Conservation (phyloP, 495 filamentous ascomycete genomes). For the Hypoxylon fuscum region DNA sequence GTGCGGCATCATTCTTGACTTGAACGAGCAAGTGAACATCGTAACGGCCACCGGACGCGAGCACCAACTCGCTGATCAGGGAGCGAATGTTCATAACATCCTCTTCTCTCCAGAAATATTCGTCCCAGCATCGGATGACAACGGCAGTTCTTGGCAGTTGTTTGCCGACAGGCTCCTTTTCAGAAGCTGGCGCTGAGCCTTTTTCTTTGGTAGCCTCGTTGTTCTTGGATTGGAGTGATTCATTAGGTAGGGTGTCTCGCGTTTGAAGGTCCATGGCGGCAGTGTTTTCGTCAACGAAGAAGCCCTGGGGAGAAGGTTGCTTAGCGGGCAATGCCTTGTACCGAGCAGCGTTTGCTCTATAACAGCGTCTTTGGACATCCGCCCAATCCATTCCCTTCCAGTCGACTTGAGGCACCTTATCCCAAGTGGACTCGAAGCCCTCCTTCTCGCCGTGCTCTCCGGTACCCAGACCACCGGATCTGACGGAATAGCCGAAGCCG, state of each 20-base stretch:
- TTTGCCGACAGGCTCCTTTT: slow-evolving; percentile 61
- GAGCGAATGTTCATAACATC: slow-evolving; percentile 76
- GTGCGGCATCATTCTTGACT: slow-evolving; percentile 69
- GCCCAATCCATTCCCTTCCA: slow-evolving; percentile 79
- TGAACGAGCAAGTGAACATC: slow-evolving; percentile 83
- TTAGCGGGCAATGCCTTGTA: slow-evolving; percentile 60
- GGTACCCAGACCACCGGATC: slow-evolving; percentile 79
- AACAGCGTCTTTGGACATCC: slow-evolving; percentile 74
- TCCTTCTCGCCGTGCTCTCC: slow-evolving; percentile 82
- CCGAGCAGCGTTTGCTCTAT: slow-evolving; percentile 72
- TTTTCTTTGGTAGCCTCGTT: slow-evolving; percentile 12
- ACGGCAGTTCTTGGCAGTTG: slow-evolving; percentile 72
- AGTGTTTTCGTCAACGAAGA: slow-evolving; percentile 48
- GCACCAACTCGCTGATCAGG: slow-evolving; percentile 76
- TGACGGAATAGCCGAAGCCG: slow-evolving; percentile 81
- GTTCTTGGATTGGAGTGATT: slow-evolving; percentile 8
- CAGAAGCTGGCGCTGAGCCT: slow-evolving; percentile 21
- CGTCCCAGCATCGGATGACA: slow-evolving; percentile 78
- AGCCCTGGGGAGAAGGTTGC: slow-evolving; percentile 53
- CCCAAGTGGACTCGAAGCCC: slow-evolving; percentile 78
- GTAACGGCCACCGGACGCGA: slow-evolving; percentile 82
- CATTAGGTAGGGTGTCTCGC: slow-evolving; percentile 24
- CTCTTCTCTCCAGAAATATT: slow-evolving; percentile 72
- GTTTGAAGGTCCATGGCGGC: slow-evolving; percentile 18
- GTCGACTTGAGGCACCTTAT: slow-evolving; percentile 71